phyloP scores from a whole-genome alignment of 768 basidiomycete species.

The Fomitopsis pulvina region DNA sequence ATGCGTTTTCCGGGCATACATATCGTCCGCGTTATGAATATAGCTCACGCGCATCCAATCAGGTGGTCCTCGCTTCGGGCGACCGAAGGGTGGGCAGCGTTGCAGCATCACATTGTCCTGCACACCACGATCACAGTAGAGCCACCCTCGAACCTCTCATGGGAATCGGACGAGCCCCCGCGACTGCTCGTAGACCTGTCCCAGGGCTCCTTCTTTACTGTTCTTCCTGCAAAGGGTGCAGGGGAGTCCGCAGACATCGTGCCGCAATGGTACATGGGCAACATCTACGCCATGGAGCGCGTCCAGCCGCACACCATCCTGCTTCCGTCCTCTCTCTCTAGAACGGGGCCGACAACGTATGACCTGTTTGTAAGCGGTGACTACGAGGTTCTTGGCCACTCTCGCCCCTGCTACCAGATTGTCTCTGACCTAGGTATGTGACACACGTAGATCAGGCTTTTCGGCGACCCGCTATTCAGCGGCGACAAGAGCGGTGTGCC shows the following conservation, averaged over 20 bases:
- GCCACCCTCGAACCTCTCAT: constrained; percentile 29
- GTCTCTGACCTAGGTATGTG: not conserved
- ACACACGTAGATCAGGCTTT: constrained; percentile 61
- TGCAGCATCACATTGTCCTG: constrained; percentile 75
- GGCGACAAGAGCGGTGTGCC: constrained; percentile 36
- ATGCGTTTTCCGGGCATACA: constrained; percentile 8
- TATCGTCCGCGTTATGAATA: not conserved
- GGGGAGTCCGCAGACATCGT: constrained; percentile 16
- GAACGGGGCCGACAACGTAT: constrained; percentile 42
- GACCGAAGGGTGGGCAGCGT: constrained; percentile 81
- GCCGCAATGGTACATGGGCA: constrained; percentile 72
- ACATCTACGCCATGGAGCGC: constrained; percentile 69
- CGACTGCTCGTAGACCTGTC: constrained; percentile 52
- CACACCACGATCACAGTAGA: constrained; percentile 55
- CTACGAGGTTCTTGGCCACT: constrained; percentile 86
- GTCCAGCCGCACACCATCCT: constrained; percentile 41
- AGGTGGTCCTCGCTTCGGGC: constrained; percentile 71
- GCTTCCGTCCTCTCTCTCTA: constrained; percentile 42
- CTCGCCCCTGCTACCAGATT: not conserved
- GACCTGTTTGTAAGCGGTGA: constrained; percentile 72
- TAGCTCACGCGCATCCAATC: not conserved
- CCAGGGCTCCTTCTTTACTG: constrained; percentile 71
- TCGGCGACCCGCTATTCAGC: constrained; percentile 59
- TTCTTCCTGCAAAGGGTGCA: constrained; percentile 38
- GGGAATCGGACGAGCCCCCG: constrained; percentile 24